Base-by-base conservation (phyloP, 306 rosid species). In the Malus fusca region DNA sequence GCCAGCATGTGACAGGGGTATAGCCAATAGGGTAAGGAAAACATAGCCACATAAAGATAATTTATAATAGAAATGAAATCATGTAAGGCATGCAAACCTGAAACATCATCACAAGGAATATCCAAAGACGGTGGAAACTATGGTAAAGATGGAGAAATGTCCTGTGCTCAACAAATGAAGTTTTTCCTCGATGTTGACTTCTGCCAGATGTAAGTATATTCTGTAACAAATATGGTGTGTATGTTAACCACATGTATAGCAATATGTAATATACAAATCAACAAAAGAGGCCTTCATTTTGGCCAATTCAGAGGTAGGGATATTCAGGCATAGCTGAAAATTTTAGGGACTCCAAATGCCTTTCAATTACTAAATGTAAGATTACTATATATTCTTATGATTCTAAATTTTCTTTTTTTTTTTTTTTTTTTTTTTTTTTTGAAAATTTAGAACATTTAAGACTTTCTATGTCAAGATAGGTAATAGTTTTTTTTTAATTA, bases 121-220 rank as follows among this genome's bases (percentile, higher is more conserved):
- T 92, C 98, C 98, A 94, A 73, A 94, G 70, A 31, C 97, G 90
- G 66, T 94, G 97, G 82, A 94, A 94, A 79, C 98, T 94, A 63
- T 94, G 98, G 85, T 90, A 94, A 19, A 94, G 90, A 89, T 92
- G 98, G 30, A 94, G 88, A 90, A 94, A 94, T 21, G 93, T 92
- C 18, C 97, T 88, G 79, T 94, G 98, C 87, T 94, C 98, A 79
- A 94, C 98, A 88, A 94, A 94, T 17, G 97, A 94, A 68, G 98
- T 94, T 85, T 94, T 94, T 61, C 98, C 98, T 72, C 55, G 88
- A 77, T 77, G 87, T 78, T 70, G 82, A 83, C 92, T 81, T 65
- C 92, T 75, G 43, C 89, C 85, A 69, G 91, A 77, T 74, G 64
- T 74, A 51, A 85, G 84, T 71, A 84, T 80, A 72, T 78, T 85